Base-by-base conservation (phyloP, 176 grass and related monocot species). In the Musa schizocarpa region DNA sequence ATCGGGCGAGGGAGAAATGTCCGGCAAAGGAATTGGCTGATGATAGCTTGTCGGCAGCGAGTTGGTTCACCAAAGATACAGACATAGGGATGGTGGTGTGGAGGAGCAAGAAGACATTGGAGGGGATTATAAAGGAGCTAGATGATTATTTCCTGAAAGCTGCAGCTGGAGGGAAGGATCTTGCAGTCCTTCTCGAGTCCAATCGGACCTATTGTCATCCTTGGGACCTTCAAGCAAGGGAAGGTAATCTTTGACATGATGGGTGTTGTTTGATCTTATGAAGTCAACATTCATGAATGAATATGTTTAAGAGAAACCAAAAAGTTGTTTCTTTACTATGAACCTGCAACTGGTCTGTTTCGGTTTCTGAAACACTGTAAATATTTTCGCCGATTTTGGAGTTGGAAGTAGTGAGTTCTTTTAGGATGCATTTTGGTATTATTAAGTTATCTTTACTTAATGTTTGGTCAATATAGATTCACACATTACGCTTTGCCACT, bases 141-240 rank as follows among this genome's bases (percentile, higher is more conserved):
- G 94, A 98, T 78, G 90, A 93, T 50, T 90, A 87, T 72, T 93
- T 98, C 81, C 82, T 98, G 73, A 98, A 89, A 88, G 94, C 90
- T 49, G 94, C 88, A 9, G 90, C 90, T 22, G 84, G 82, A 69
- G 94, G 94, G 50, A 92, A 62, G 10, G 90, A 93, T 64, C 84
- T 93, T 20, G 81, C 85, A 54, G 26, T 84, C 75, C 78, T 93
- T 76, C 85, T 98, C 81, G 88, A 98, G 68, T 87, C 85, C 68
- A 77, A 83, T 72, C 77, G 77, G 29, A 80, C 82, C 29, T 72
- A 61, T 49, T 54, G 70, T 70, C 74, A 82, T 76, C 72, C 72
- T 81, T 82, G 76, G 77, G 86, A 89, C 64, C 48, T 81, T 59
- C 81, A 91, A 26, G 76, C 74, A 76, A 98, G 82, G 75, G 91